phyloP scores from a whole-genome alignment of 371 early-diverging fungal species.

The Rhizopus sp. region DNA sequence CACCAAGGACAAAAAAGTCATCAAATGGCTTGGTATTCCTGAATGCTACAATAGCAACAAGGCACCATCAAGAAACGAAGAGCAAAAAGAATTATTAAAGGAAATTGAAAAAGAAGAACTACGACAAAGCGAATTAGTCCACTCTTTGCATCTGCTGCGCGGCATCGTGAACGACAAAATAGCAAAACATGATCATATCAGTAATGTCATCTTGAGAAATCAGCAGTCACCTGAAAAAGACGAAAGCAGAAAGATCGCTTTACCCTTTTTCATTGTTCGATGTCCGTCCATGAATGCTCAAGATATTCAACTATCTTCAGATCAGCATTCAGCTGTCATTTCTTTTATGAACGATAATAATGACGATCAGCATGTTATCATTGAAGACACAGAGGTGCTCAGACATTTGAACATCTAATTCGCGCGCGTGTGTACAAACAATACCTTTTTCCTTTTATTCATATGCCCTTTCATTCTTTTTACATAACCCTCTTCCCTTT shows the following conservation, averaged over 20 bases:
- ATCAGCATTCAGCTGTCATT: not conserved
- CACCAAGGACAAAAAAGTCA: constrained; percentile 68
- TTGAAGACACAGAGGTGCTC: not conserved
- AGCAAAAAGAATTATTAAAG: constrained; percentile 5
- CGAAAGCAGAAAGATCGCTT: constrained; percentile 6
- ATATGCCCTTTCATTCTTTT: no score
- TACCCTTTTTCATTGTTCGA: constrained; percentile 21
- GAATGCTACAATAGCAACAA: constrained; percentile 16
- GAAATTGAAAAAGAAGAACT: constrained; percentile 23
- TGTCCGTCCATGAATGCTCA: not conserved
- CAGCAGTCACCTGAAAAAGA: constrained; percentile 4
- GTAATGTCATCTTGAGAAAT: constrained; percentile 21
- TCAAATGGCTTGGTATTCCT: constrained; percentile 69
- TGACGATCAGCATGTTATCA: not conserved
- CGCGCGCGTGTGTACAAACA: no score
- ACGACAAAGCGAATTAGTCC: constrained; percentile 12
- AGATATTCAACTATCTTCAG: not conserved
- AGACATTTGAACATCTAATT: not conserved
- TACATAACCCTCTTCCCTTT: no score
- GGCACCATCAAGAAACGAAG: not conserved
- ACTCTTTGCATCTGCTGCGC: constrained; percentile 12
- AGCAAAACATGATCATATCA: constrained; percentile 19
- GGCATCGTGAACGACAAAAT: constrained; percentile 15
- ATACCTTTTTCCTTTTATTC: no score
- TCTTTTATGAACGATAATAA: not conserved